Conservation (phyloP, 768 basidiomycete species). For the Mycena galopus region DNA sequence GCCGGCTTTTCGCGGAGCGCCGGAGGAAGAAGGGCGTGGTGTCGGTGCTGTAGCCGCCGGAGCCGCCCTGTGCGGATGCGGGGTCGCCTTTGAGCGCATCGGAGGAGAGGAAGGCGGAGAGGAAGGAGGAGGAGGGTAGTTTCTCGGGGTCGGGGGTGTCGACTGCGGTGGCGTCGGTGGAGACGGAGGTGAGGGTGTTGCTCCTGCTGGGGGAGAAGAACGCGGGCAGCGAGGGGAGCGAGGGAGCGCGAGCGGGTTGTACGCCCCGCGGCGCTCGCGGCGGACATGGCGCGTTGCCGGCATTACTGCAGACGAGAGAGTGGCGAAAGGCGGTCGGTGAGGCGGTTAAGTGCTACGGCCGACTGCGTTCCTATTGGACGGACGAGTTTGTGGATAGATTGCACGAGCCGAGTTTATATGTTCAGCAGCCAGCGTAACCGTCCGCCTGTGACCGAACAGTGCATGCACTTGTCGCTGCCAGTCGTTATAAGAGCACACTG, state of each 20-base stretch:
- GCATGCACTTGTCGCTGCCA: too few relatives aligned
- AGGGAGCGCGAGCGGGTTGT: conserved; percentile 26
- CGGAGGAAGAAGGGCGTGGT: conserved; percentile 34
- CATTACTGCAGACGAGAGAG: conserved; percentile 3
- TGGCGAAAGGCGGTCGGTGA: too few relatives aligned
- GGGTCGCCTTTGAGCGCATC: background rate
- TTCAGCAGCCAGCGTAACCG: too few relatives aligned
- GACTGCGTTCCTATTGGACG: too few relatives aligned
- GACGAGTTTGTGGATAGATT: too few relatives aligned
- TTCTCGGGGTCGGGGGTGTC: too few relatives aligned
- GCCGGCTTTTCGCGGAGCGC: background rate
- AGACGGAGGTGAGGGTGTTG: background rate
- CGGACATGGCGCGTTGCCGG: conserved; percentile 25
- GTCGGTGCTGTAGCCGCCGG: conserved; percentile 8
- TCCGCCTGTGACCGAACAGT: too few relatives aligned
- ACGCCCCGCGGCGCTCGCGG: conserved; percentile 14
- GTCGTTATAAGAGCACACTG: too few relatives aligned
- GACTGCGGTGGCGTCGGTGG: background rate
- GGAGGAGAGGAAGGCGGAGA: too few relatives aligned
- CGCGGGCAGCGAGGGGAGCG: background rate
- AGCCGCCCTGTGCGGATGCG: background rate
- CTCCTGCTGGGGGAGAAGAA: background rate
- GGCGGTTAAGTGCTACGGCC: too few relatives aligned
- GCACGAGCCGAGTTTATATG: too few relatives aligned
- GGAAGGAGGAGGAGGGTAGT: too few relatives aligned